Evolutionary conservation across 345 rosid species (phyloP), one percentile per base, ranked within the genome.

Genomic region (Bretschneidera sinensis): DNA sequence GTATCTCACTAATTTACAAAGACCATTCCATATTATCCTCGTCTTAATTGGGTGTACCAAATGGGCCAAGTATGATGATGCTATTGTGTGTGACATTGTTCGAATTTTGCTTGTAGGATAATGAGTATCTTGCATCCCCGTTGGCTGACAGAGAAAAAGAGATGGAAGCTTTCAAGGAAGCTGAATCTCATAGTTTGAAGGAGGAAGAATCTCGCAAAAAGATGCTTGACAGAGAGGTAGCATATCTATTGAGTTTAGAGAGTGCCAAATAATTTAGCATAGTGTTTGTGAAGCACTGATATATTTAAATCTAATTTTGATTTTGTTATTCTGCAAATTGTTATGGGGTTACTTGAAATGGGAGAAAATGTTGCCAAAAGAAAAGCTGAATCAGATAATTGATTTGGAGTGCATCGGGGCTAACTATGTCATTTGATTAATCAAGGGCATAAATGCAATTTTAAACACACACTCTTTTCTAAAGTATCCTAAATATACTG

Each of bases 61-160:
- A n/a, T n/a, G n/a, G n/a, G n/a, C n/a, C n/a, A n/a, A n/a, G 34
- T 21, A 35, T 61, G 56, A 48, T 68, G 22, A 28, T 52, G 20
- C 17, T 39, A n/a, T 21, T 55, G n/a, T 60, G 5, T 57, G 28
- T 61, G 11, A 51, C 45, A 31, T 61, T 23, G 49, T 0, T 64
- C 6, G 4, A 24, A 43, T 33, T n/a, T 61, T 65, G 11, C 64
- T 55, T 24, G 62, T 70, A 82, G 86, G 76, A 82, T 61, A 57
- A 69, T 54, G 79, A 76, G 55, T 78, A 78, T 67, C 65, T 72
- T 57, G 72, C 72, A 13, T 74, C 81, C 51, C 63, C 78, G 57
- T 55, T 64, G 59, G 72, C 79, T 61, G 79, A 78, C 49, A 70
- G 69, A 67, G 73, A 64, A 56, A 82, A 69, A 54, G 86, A 82